Evolutionary conservation across 1,284 basidiomycete genomes (phyloP).

Genomic region (Singerocomus rubriflavus): DNA sequence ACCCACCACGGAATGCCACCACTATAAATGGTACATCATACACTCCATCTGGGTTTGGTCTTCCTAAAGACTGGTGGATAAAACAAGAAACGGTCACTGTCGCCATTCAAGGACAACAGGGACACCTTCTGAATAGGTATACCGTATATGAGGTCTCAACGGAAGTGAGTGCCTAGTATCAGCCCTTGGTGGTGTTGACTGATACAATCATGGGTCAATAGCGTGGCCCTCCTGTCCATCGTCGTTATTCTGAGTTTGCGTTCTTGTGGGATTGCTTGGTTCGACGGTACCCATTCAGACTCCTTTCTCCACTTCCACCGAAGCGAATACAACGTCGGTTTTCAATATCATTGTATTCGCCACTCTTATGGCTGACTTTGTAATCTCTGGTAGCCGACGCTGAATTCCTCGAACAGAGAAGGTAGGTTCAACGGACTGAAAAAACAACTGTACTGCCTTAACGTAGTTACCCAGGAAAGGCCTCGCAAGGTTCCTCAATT

Average conservation of each 20-base stretch:
- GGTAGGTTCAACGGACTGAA: slow-evolving; percentile 39
- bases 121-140: slow-evolving; percentile 82
- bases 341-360: slow-evolving; percentile 1
- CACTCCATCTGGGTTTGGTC: slow-evolving; percentile 63
- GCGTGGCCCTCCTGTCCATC: slow-evolving; percentile 62
- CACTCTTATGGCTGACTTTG: slow-evolving; percentile 5
- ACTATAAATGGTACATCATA: slow-evolving; percentile 51
- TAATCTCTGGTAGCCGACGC: slow-evolving; percentile 62
- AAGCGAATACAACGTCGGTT: slow-evolving; percentile 84
- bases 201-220: slow-evolving; percentile 28
- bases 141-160: slow-evolving; percentile 77
- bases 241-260: slow-evolving; percentile 88
- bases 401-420: slow-evolving; percentile 83
- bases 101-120: slow-evolving; percentile 77
- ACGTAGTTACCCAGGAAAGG: slow-evolving; percentile 55
- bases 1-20: slow-evolving; percentile 30
- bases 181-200: slow-evolving; percentile 3
- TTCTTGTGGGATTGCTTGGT: slow-evolving; percentile 84
- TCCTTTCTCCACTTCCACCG: slow-evolving; percentile 86
- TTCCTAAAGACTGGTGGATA: slow-evolving; percentile 83
- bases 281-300: slow-evolving; percentile 83
- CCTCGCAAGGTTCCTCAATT: slow-evolving; percentile 77
- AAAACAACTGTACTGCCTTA: neutral
- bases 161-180: slow-evolving; percentile 53
- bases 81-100: slow-evolving; percentile 71